Evolutionary conservation across 208 protist genomes (phyloP).

Genomic region (Crithidia fasciculata): DNA sequence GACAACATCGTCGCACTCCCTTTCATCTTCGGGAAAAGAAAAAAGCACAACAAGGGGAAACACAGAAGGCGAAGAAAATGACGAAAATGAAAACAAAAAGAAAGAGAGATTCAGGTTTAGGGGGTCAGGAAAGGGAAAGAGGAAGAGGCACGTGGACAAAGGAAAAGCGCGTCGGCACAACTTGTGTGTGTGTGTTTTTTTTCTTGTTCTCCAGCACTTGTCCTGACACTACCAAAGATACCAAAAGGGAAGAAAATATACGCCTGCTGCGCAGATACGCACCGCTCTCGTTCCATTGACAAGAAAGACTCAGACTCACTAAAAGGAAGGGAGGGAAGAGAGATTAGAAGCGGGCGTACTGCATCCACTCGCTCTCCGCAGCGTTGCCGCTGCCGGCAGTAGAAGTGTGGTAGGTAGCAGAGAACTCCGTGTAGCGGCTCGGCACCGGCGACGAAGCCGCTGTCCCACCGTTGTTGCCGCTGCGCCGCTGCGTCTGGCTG

Average conservation of each 20-base stretch:
- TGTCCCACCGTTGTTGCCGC: not conserved
- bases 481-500: conserved; percentile 20
- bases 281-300: no score
- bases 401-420: conserved; percentile 27
- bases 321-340: no score
- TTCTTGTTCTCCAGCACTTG: no score
- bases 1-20: not conserved
- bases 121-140: not conserved
- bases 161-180: no score
- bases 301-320: no score
- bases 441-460: not conserved
- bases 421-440: conserved; percentile 36
- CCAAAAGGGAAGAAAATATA: no score
- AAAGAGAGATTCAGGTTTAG: not conserved
- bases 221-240: no score
- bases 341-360: conserved; percentile 26
- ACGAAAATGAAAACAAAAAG: conserved; percentile 9
- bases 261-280: no score
- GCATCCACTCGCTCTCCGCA: conserved; percentile 23
- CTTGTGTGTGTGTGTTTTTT: no score
- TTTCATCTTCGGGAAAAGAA: not conserved
- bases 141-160: not conserved
- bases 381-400: not conserved
- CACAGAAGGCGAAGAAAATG: not conserved
- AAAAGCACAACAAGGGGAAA: not conserved